Percentiles rank a stretch among this genome's conserved stretches.
Evolutionary conservation across 2,329 filamentous ascomycete species (phyloP).

Genomic region (Fusarium sp.): DNA sequence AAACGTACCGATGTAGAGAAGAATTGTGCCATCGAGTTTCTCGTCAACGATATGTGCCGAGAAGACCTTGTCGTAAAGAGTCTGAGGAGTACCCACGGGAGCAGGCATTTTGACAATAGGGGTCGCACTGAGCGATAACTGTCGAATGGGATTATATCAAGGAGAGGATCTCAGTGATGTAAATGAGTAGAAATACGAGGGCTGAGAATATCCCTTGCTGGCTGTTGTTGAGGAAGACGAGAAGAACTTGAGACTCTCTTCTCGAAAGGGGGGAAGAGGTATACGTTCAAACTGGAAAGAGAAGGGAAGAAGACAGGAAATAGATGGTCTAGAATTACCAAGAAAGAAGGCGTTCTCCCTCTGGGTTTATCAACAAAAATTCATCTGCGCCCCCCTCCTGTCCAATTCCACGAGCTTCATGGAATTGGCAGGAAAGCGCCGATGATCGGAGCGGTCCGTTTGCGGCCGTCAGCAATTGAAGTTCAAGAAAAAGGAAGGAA

Average conservation of each 20-base stretch:
- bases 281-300: background rate
- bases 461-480: constrained; percentile 45
- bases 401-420: constrained; percentile 45
- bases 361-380: constrained; percentile 48
- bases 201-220: constrained; percentile 7
- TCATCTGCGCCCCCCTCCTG: constrained; percentile 33
- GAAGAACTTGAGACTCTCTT: background rate
- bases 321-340: constrained; percentile 13
- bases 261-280: background rate
- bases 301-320: constrained; percentile 9
- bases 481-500: constrained; percentile 41
- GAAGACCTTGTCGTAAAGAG: constrained; percentile 98
- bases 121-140: constrained; percentile 5
- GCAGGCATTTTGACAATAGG: constrained; percentile 75
- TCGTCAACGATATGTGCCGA: constrained; percentile 94
- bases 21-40: constrained; percentile 90
- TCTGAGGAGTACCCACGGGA: constrained; percentile 78
- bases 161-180: background rate
- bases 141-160: background rate
- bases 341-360: constrained; percentile 31
- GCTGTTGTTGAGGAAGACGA: constrained; percentile 4
- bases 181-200: background rate
- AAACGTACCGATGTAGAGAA: constrained; percentile 88
- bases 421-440: constrained; percentile 40
- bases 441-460: constrained; percentile 49